phyloP scores from a whole-genome alignment of 2,329 filamentous ascomycete genomes.

The Nigrograna mackinnonii region DNA sequence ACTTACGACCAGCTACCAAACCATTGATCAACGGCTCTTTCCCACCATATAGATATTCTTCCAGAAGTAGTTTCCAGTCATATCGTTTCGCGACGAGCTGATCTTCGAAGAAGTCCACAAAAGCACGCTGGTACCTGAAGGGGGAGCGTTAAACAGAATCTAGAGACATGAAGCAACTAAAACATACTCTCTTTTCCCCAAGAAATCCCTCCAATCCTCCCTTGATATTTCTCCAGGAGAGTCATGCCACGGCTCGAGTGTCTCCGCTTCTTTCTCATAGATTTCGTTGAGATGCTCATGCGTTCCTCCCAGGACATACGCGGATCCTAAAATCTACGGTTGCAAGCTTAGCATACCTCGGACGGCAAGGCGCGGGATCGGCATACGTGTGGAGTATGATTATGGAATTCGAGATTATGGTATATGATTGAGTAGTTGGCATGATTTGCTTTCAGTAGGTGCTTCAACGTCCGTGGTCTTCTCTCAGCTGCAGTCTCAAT shows the following conservation, averaged over 20 bases:
- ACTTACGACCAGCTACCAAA: slow-evolving; percentile 76
- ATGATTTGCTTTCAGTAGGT: slow-evolving; percentile 90
- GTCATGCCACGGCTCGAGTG: slow-evolving; percentile 78
- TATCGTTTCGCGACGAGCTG: slow-evolving; percentile 77
- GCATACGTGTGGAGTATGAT: slow-evolving; percentile 76
- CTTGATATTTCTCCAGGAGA: slow-evolving; percentile 82
- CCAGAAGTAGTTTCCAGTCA: slow-evolving; percentile 79
- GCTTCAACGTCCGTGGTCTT: slow-evolving; percentile 80
- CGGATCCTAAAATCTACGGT: slow-evolving; percentile 71
- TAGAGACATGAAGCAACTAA: too few relatives aligned
- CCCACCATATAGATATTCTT: slow-evolving; percentile 75
- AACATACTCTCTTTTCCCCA: slow-evolving; percentile 70
- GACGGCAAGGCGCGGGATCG: slow-evolving; percentile 14
- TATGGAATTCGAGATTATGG: slow-evolving; percentile 74
- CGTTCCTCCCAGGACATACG: slow-evolving; percentile 81
- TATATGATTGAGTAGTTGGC: slow-evolving; percentile 85
- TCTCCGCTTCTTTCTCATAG: slow-evolving; percentile 75
- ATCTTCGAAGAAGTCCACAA: slow-evolving; percentile 95
- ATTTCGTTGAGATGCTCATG: slow-evolving; percentile 74
- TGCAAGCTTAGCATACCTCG: slow-evolving; percentile 34
- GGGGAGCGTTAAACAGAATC: background rate
- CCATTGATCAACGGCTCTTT: slow-evolving; percentile 80
- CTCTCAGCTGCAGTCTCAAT: slow-evolving; percentile 82
- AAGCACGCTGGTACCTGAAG: slow-evolving; percentile 83
- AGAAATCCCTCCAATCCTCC: slow-evolving; percentile 83